Evolutionary conservation across 1,284 basidiomycete genomes (phyloP), one percentile per base, ranked within the genome.

Genomic region (Mrakiaceae sp.): DNA sequence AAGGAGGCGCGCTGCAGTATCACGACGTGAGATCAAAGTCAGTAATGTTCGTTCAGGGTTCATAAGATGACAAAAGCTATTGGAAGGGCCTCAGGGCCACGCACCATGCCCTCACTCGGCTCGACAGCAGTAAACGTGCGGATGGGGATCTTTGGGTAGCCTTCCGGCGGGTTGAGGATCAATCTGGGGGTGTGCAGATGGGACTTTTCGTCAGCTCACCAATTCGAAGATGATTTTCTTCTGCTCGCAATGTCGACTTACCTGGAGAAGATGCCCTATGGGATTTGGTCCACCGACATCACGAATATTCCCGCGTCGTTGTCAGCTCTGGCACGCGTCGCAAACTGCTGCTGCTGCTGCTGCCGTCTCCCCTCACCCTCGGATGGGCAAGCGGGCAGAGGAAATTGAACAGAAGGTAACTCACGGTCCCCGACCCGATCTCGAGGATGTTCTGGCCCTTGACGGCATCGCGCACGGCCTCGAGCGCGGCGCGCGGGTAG

Each of bases 241-340:
- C 27, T 27, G 27, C 27, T 27, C 27, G 2, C 27, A 27, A 27
- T 27, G 27, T 27, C 27, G 27, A 27, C 27, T 27, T 27, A 27
- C 27, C 63, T 48, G 12, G 63, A 59, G 51, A 64, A 64, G 44
- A 64, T 64, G 2, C 63, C 63, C 62, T 63, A n/a, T 9, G 6
- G 7, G 14, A 1, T 2, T n/a, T 8, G 8, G 8, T 11, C 16
- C 42, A 4, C 14, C 48, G 6, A 62, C 1, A 46, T 9, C 8
- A 48, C 44, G 44, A 7, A 44, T 16, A 2, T 16, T 42, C n/a
- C 12, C 43, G 16, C 10, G 27, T 27, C 27, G 27, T 27, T 27
- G 27, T 27, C 27, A 27, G 27, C 27, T 27, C 27, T 27, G 2
- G 27, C 27, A 27, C 27, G 27, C 27, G 27, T 27, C 27, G 27